Evolutionary conservation across 1,284 basidiomycete species (phyloP).

Genomic region (Cryptococcus sp.): DNA sequence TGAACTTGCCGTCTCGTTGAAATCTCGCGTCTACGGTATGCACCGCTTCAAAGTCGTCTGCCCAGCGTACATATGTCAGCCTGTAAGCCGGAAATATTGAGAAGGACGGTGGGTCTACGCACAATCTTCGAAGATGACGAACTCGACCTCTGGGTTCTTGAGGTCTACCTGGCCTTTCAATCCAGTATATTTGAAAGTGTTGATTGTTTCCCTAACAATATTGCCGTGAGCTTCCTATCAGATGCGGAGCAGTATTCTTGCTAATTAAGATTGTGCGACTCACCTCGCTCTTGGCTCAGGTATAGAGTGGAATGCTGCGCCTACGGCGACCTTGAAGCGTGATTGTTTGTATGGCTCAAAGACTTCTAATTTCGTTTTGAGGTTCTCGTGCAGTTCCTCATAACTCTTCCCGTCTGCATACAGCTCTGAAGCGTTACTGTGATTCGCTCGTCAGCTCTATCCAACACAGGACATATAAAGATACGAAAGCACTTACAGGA

Average conservation of each 20-base stretch:
- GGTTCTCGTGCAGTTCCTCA: conserved; percentile 66
- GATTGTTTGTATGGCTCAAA: conserved; percentile 68
- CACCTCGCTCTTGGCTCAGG: conserved; percentile 62
- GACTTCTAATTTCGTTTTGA: conserved; percentile 56
- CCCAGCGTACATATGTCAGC: background rate
- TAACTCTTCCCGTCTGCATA: conserved; percentile 71
- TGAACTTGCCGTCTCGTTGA: conserved; percentile 65
- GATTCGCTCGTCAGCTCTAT: conserved; percentile 1
- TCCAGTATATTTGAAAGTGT: conserved; percentile 82
- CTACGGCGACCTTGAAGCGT: conserved; percentile 79
- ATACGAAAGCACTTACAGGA: conserved; percentile 63
- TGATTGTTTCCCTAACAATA: conserved; percentile 61
- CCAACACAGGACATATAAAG: background rate
- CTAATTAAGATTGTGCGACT: conserved; percentile 1
- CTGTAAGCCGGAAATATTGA: background rate
- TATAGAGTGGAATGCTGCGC: conserved; percentile 74
- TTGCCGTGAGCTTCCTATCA: background rate
- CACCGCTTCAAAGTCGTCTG: conserved; percentile 35
- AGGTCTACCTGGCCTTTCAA: conserved; percentile 81
- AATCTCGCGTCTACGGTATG: conserved; percentile 29
- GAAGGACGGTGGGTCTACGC: conserved; percentile 32
- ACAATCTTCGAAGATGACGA: conserved; percentile 92
- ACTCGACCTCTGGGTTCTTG: conserved; percentile 73
- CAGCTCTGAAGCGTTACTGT: conserved; percentile 73
- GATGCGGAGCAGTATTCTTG: background rate